phyloP scores from a whole-genome alignment of 345 rosid species.

The Rubroshorea leprosula region DNA sequence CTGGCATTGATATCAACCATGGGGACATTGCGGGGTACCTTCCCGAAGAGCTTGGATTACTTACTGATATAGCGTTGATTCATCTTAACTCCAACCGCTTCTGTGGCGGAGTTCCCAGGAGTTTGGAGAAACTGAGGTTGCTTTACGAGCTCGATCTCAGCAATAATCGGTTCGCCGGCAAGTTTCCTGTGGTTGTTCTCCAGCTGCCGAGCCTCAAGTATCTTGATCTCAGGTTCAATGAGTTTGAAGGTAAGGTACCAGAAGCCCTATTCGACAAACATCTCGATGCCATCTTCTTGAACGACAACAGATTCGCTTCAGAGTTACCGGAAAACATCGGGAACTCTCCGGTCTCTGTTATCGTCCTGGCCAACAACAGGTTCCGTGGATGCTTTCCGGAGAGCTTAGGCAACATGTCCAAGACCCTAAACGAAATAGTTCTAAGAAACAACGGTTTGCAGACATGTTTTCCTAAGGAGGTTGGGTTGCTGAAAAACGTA shows the following conservation, averaged over 20 bases:
- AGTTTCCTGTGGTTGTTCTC: constrained; percentile 58
- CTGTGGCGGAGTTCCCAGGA: constrained; percentile 55
- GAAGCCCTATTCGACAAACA: constrained; percentile 56
- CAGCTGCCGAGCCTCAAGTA: constrained; percentile 51
- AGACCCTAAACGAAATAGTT: constrained; percentile 55
- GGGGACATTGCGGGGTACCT: constrained; percentile 73
- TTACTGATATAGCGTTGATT: constrained; percentile 51
- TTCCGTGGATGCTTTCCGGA: constrained; percentile 68
- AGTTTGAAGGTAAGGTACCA: constrained; percentile 73
- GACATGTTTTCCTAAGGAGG: constrained; percentile 56
- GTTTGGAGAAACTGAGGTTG: constrained; percentile 36
- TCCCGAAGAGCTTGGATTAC: constrained; percentile 63
- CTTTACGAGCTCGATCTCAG: constrained; percentile 74
- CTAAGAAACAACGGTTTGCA: constrained; percentile 52
- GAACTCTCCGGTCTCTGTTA: constrained; percentile 63
- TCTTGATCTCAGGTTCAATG: constrained; percentile 82
- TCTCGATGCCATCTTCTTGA: constrained; percentile 69
- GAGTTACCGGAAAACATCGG: constrained; percentile 68
- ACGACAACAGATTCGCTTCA: constrained; percentile 57
- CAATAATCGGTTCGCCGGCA: constrained; percentile 71
- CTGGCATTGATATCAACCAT: constrained; percentile 72
- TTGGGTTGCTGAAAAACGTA: constrained; percentile 47
- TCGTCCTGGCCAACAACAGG: constrained; percentile 58
- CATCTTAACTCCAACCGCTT: constrained; percentile 82
- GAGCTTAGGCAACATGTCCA: constrained; percentile 61